Evolutionary conservation across 192 early-diverging fungal genomes (phyloP), one percentile per base, ranked within the genome.

Genomic region (Umbelopsis ramanniana): DNA sequence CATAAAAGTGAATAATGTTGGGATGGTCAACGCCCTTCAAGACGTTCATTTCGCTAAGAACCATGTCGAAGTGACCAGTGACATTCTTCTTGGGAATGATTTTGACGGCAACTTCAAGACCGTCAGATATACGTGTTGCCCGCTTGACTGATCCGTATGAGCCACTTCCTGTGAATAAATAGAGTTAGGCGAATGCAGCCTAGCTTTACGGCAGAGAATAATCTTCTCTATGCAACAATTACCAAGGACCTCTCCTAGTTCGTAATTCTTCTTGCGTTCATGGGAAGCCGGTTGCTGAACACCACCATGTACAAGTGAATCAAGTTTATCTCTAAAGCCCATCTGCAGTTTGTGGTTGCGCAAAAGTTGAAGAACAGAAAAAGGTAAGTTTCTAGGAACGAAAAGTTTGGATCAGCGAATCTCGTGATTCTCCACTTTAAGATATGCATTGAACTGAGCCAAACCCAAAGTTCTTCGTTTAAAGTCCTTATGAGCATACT

Each of bases 21-120:
- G 89, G 91, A 85, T 97, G 95, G 71, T 92, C 86, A 46, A 98
- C 77, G 63, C 84, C 86, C 66, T 89, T 86, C 76, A 98, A 85
- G 33, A 97, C 91, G 43, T 93, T 85, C 78, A 98, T 95, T 80
- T 98, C 97, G 78, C 93, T 92, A 52, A 91, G 74, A 14, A 98
- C 95, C 93, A 98, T 92, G 46, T 90, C 85, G 72, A 92, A 94
- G 69, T 96, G 90, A 47, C 90, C 91, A 37, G 77, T 88, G 70
- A 96, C 89, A 5, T 91, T 86, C 69, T 88, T 87, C 78, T 97
- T 97, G 77, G 88, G 89, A 79, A 98, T 97, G 52, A 98, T 89
- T 79, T 98, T 98, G 73, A 96, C 86, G 0, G 97, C 97, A 24
- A 94, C 94, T 33, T 88, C 84, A 26, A 91, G 87, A 15, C 90